Evolutionary conservation across 306 rosid genomes (phyloP).

Genomic region (Ammopiptanthus mongolicus): DNA sequence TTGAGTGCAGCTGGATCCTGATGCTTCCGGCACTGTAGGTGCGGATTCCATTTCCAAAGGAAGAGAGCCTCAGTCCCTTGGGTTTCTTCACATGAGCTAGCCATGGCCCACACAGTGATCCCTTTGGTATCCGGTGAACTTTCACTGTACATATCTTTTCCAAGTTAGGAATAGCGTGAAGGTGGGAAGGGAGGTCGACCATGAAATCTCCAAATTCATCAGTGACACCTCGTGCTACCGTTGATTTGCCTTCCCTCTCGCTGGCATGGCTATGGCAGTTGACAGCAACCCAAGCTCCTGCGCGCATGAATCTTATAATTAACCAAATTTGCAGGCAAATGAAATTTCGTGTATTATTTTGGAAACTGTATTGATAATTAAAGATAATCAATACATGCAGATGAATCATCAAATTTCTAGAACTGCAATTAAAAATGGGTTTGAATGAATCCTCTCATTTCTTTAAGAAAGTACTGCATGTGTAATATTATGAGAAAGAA

Average conservation of each 20-base stretch:
- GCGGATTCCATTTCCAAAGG: conserved; percentile 72
- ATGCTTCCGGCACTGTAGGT: conserved; percentile 60
- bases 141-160: conserved; percentile 51
- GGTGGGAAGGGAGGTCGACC: conserved; percentile 73
- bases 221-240: conserved; percentile 37
- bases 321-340: neutral
- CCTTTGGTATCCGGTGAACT: conserved; percentile 52
- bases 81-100: conserved; percentile 33
- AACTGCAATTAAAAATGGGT: neutral
- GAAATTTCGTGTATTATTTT: neutral
- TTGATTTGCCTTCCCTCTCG: conserved; percentile 39
- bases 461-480: no score
- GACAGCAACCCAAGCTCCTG: conserved; percentile 69
- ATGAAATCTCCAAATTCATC: conserved; percentile 86
- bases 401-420: neutral
- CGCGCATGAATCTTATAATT: conserved; percentile 3
- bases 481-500: no score
- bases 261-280: conserved; percentile 51
- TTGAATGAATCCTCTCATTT: no score
- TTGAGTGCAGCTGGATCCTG: conserved; percentile 47
- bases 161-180: conserved; percentile 67
- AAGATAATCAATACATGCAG: no score
- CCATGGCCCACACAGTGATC: conserved; percentile 51
- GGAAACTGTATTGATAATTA: no score
- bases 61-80: conserved; percentile 44